Base-by-base conservation (phyloP, 306 rosid genomes). In the Cucurbita pepo region DNA sequence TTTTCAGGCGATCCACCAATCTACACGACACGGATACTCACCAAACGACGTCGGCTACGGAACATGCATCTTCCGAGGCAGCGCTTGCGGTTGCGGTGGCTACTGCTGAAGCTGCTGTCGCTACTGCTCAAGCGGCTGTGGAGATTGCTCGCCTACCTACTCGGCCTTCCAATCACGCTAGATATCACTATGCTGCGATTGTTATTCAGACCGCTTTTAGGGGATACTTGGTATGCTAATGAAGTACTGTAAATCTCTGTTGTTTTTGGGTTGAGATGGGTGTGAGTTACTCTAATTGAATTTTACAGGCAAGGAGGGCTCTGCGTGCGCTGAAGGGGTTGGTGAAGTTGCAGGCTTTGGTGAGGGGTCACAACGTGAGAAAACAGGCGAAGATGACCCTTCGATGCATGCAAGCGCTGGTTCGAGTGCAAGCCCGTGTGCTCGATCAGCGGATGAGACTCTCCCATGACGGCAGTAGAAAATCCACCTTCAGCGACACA, bases 311-410 rank as follows among this genome's bases (percentile, higher is more conserved):
- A 18, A 91, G 97, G 85, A 91, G 99, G 72, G 99, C 99, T 4
- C 89, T 89, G 50, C 81, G 92, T 10, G 99, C 99, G 21, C 88
- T 94, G 0, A 94, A 89, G 76, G 99, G 99, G 34, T 61, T 94
- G 14, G 99, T 94, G 80, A 94, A 94, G 85, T 79, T 94, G 84
- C 99, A 94, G 78, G 99, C 99, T 13, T 76, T 94, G 48, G 99
- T 94, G 72, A 87, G 97, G 51, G 99, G 99, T 10, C 97, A 94
- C 70, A 94, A 94, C 52, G 99, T 94, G 54, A 81, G 99, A 63
- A 94, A 91, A 79, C 99, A 94, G 64, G 99, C 99, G 3, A 91
- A 94, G 86, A 91, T 88, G 89, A 94, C 99, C 0, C 90, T 94
- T 14, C 66, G 86, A 56, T 91, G 99, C 87, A 94, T 91, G 97